Evolutionary conservation across 139 green algal species (phyloP), one percentile per base, ranked within the genome.

Genomic region (Haematococcus sp.): DNA sequence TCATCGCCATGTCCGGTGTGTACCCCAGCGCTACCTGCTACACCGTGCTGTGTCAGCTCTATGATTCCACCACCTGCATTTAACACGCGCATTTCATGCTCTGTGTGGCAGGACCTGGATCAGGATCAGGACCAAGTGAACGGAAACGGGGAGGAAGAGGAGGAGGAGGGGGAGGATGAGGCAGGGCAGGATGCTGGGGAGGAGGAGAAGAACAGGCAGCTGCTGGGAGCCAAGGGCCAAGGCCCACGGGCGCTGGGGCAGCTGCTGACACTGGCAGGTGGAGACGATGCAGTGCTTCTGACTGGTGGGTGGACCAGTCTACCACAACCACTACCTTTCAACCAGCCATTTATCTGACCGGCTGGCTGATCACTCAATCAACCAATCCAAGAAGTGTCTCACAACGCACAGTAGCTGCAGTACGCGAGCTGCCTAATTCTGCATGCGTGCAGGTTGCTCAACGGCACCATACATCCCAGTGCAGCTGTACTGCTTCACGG

Each of bases 231-330:
- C 60, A 49, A 49, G 20, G 1, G 33, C 16, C 55, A 30, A 3
- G 51, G 44, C 27, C 27, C 34, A 0, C 46, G 58, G 19, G 63
- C 73, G 0, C 63, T 84, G 35, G 79, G 79, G 4, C n/a, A 31
- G 55, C 60, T 81, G 74, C 74, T 84, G 30, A 84, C 69, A 4
- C 28, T 81, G 34, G 79, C 73, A 0, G 79, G 79, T 3, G 79
- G 79, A 11, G 79, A 84, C 0, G 74, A 77, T 1, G 69, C 55
- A 0, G 32, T 84, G 63, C 73, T 84, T 44, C 69, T 84, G 20
- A 84, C 79, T 46, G 79, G 78, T 74, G 22, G 19, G 72, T n/a
- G n/a, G n/a, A n/a, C n/a, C n/a, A n/a, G n/a, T n/a, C n/a, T n/a
- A n/a, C n/a, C n/a, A n/a, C n/a, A n/a, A n/a, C n/a, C n/a, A n/a